These are phyloP conservation scores for Castanopsis chinensis DNA, from an alignment of 306 rosid species.

Conservation along the genomic window DNA sequence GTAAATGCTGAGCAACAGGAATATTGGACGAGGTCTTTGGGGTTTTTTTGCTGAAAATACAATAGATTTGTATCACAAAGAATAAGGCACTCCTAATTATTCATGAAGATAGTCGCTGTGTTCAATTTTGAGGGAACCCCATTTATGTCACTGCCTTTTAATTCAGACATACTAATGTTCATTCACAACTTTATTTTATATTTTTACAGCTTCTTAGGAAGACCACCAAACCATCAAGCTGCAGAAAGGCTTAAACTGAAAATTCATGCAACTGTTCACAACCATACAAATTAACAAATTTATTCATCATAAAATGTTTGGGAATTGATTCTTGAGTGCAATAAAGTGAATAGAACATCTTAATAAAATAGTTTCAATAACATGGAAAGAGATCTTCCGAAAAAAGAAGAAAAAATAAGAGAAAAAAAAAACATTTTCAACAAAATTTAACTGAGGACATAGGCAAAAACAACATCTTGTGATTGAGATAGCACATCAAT, in stretches of 20 bases:
- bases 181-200: too few relatives aligned
- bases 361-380: background rate
- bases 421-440: conserved; percentile 4
- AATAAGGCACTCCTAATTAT: too few relatives aligned
- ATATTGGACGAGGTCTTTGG: too few relatives aligned
- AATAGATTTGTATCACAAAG: too few relatives aligned
- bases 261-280: background rate
- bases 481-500: conserved; percentile 6
- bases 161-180: too few relatives aligned
- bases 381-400: background rate
- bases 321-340: background rate
- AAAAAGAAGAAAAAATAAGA: too few relatives aligned
- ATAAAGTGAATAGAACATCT: background rate
- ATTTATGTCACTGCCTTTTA: too few relatives aligned
- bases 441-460: background rate
- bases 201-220: too few relatives aligned
- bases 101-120: too few relatives aligned
- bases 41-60: too few relatives aligned
- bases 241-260: background rate
- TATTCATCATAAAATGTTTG: background rate
- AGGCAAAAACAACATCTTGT: conserved; percentile 8
- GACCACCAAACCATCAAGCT: background rate
- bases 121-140: too few relatives aligned
- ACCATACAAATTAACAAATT: background rate
- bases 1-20: too few relatives aligned